phyloP scores from a whole-genome alignment of 768 basidiomycete species.

The Russula sp. region DNA sequence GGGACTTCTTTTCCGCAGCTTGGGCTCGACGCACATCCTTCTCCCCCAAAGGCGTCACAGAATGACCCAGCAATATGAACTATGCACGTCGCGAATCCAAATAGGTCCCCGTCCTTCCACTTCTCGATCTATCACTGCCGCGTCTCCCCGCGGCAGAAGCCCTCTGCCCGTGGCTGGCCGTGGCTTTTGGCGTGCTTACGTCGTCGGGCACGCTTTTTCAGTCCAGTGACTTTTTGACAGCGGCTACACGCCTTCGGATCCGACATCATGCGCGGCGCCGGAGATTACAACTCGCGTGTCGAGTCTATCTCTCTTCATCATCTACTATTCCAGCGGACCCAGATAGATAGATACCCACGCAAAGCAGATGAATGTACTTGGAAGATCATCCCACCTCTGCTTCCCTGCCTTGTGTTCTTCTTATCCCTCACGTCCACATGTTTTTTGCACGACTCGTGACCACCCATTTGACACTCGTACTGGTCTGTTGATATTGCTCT shows the following conservation, averaged over 20 bases:
- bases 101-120: background rate
- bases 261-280: conserved; percentile 8
- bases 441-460: background rate
- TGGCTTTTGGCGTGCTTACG: conserved; percentile 18
- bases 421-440: background rate
- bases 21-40: background rate
- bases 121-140: background rate
- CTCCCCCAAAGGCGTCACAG: background rate
- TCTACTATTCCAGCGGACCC: background rate
- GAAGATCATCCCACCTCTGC: background rate
- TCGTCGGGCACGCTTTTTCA: conserved; percentile 3
- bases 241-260: conserved; percentile 9
- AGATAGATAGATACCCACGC: background rate
- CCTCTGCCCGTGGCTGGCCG: background rate
- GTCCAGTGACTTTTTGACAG: conserved; percentile 10
- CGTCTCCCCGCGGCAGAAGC: conserved; percentile 11
- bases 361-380: background rate
- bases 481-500: background rate
- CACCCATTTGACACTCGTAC: background rate
- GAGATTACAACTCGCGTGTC: conserved; percentile 15
- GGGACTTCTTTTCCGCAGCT: background rate
- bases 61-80: conserved; percentile 2
- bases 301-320: conserved; percentile 6
- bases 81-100: conserved; percentile 2
- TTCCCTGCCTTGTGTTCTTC: background rate